These are phyloP conservation scores for Auxenochlorella pyrenoidosa DNA, from an alignment of 139 green algal genomes.

Conservation along the genomic window DNA sequence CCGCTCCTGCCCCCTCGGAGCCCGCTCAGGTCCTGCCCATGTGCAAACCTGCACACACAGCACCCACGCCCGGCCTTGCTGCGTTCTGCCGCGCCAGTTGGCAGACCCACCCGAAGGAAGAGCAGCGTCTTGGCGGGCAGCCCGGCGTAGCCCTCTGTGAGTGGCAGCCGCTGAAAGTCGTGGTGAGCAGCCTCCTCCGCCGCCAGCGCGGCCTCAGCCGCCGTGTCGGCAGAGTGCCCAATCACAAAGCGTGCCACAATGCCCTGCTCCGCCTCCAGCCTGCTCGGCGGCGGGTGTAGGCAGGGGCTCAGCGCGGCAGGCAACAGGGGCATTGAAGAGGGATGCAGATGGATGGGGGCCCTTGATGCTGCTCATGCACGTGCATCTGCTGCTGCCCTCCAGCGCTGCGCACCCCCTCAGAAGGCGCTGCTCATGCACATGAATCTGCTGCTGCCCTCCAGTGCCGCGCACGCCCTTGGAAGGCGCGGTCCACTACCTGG, in stretches of 20 bases:
- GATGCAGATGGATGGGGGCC: not conserved
- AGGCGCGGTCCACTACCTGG: not conserved
- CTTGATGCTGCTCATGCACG: too few relatives aligned
- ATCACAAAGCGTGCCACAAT: slow-evolving; percentile 74
- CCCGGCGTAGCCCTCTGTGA: slow-evolving; percentile 70
- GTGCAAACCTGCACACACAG: too few relatives aligned
- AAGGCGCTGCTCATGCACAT: too few relatives aligned
- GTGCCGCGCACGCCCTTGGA: too few relatives aligned
- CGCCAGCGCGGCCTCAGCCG: slow-evolving; percentile 43
- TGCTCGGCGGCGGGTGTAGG: not conserved
- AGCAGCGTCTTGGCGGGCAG: slow-evolving; percentile 75
- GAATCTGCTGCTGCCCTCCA: not conserved
- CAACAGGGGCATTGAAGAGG: too few relatives aligned
- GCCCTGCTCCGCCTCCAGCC: slow-evolving; percentile 49
- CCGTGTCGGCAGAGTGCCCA: slow-evolving; percentile 45
- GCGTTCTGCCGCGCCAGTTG: not conserved
- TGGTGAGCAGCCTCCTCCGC: slow-evolving; percentile 49
- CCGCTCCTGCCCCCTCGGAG: too few relatives aligned
- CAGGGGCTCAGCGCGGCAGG: too few relatives aligned
- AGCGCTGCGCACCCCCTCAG: not conserved
- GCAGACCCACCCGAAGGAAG: slow-evolving; percentile 54
- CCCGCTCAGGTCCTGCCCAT: too few relatives aligned
- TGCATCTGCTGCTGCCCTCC: too few relatives aligned
- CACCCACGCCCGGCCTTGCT: too few relatives aligned
- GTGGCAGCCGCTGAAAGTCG: slow-evolving; percentile 66